phyloP scores from a whole-genome alignment of 1,284 basidiomycete species.

The Marasmius oreades region DNA sequence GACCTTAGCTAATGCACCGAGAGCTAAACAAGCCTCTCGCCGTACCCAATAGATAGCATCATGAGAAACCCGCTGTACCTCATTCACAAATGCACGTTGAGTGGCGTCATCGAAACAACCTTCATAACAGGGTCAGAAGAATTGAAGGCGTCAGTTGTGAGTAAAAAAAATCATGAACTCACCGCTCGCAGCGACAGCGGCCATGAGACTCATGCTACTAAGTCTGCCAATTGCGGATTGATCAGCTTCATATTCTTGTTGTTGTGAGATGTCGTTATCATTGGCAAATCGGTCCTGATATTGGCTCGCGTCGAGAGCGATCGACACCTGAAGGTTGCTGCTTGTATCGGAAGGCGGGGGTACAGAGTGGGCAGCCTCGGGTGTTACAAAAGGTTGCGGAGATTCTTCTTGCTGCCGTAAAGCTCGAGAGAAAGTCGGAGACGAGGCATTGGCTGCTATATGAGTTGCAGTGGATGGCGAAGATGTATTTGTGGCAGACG shows the following conservation, averaged over 20 bases:
- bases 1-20: conserved; percentile 86
- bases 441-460: too few species aligned
- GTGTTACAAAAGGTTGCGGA: too few species aligned
- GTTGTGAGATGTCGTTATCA: conserved; percentile 23
- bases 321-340: conserved; percentile 1
- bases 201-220: conserved; percentile 92
- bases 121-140: conserved; percentile 23
- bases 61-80: conserved; percentile 75
- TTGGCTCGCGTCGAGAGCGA: background rate
- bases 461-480: conserved; percentile 9
- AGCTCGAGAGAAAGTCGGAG: too few species aligned
- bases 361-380: too few species aligned
- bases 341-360: too few species aligned
- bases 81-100: conserved; percentile 70
- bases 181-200: conserved; percentile 78
- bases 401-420: too few species aligned
- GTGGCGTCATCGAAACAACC: conserved; percentile 63
- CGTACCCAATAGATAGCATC: conserved; percentile 85
- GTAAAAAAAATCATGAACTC: conserved; percentile 24
- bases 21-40: conserved; percentile 86
- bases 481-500: conserved; percentile 23
- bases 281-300: background rate
- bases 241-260: conserved; percentile 41
- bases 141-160: conserved; percentile 5
- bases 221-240: conserved; percentile 87